phyloP scores from a whole-genome alignment of 768 basidiomycete genomes.

The Suillus luteus region DNA sequence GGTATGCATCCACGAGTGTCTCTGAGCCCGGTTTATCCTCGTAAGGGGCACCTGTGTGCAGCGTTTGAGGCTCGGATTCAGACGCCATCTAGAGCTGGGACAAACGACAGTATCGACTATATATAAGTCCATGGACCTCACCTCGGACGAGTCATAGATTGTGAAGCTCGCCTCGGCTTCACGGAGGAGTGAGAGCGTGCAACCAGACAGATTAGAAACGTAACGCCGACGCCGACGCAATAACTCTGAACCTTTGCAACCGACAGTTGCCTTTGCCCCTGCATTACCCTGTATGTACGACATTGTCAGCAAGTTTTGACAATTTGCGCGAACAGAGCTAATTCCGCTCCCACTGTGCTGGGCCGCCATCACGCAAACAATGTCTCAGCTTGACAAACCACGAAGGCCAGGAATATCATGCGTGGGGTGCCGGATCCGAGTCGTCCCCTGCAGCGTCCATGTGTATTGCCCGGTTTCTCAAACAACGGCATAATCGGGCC shows the following conservation, averaged over 20 bases:
- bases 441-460: not conserved
- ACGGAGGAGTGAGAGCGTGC: not conserved
- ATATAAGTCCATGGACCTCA: not conserved
- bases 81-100: not conserved
- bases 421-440: not conserved
- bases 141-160: not conserved
- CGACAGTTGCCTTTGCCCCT: not conserved
- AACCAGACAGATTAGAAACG: not conserved
- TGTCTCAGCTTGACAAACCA: not conserved
- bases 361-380: not conserved
- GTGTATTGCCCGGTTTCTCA: not conserved
- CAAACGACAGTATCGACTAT: not conserved
- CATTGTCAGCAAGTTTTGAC: not conserved
- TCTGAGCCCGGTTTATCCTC: not conserved
- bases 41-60: not conserved
- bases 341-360: not conserved
- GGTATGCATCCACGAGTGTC: not conserved
- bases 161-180: not conserved
- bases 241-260: conserved; percentile 1
- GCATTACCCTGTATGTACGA: not conserved
- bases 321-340: not conserved
- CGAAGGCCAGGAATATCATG: not conserved
- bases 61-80: not conserved
- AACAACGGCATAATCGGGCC: not conserved
- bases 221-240: not conserved